Evolutionary conservation across 23 red algal genomes (phyloP).

Genomic region (Agarophyton chilense): DNA sequence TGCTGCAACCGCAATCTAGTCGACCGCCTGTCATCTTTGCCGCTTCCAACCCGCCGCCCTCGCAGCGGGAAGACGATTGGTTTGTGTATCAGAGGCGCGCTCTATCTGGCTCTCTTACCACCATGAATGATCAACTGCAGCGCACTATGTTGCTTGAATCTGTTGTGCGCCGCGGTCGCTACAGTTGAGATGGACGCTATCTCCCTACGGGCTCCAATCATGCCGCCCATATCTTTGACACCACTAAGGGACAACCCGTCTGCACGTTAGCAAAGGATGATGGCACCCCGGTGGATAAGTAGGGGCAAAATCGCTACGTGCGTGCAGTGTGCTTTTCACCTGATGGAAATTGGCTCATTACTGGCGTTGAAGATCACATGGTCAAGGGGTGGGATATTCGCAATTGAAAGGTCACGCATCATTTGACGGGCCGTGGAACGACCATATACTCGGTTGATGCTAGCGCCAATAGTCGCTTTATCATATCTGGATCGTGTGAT

Average conservation of each 20-base stretch:
- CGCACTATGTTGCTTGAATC: slow-evolving; percentile 72
- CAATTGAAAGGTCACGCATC: too few relatives aligned
- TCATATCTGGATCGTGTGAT: too few relatives aligned
- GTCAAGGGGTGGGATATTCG: too few relatives aligned
- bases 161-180: too few relatives aligned
- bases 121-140: slow-evolving; percentile 69
- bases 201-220: slow-evolving; percentile 84
- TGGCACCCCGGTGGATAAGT: too few relatives aligned
- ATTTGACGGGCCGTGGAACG: too few relatives aligned
- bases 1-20: background rate
- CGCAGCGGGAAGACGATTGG: slow-evolving; percentile 57
- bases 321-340: too few relatives aligned
- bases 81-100: slow-evolving; percentile 43
- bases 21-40: background rate
- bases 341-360: too few relatives aligned
- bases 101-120: slow-evolving; percentile 29
- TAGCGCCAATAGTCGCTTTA: too few relatives aligned
- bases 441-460: too few relatives aligned
- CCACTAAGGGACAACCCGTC: slow-evolving; percentile 62
- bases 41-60: background rate
- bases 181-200: slow-evolving; percentile 86
- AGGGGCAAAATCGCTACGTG: too few relatives aligned
- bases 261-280: slow-evolving; percentile 69
- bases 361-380: too few relatives aligned
- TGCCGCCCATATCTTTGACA: slow-evolving; percentile 83